These are phyloP conservation scores for Cladosporium sp. DNA, from an alignment of 2,329 filamentous ascomycete species.

Conservation along the genomic window DNA sequence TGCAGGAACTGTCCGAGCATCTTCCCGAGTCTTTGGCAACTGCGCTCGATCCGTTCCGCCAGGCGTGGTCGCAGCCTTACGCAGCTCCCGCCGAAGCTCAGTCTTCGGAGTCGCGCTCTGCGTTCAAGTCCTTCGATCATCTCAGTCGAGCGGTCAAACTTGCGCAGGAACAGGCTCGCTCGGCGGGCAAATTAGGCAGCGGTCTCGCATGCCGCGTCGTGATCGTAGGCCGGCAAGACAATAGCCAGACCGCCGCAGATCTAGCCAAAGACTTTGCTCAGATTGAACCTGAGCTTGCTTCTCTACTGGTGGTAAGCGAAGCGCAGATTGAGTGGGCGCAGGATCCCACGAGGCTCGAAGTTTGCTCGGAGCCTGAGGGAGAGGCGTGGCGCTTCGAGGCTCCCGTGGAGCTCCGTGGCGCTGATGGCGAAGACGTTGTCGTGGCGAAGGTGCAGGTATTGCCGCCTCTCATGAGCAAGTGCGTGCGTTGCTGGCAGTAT, in stretches of 20 bases:
- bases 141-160: constrained; percentile 69
- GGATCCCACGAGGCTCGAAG: neutral
- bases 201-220: constrained; percentile 75
- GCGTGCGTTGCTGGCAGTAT: constrained; percentile 86
- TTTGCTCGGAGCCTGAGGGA: constrained; percentile 25
- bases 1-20: constrained; percentile 86
- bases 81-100: neutral
- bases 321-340: constrained; percentile 25
- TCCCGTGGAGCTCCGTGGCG: constrained; percentile 40
- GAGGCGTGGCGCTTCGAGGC: constrained; percentile 45
- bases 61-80: constrained; percentile 31
- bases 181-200: constrained; percentile 71
- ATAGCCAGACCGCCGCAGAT: neutral
- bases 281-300: constrained; percentile 38
- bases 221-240: constrained; percentile 37
- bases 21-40: constrained; percentile 52
- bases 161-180: constrained; percentile 71
- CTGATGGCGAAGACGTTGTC: constrained; percentile 25
- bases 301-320: constrained; percentile 46
- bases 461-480: constrained; percentile 64
- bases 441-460: constrained; percentile 30
- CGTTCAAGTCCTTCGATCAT: constrained; percentile 45
- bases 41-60: constrained; percentile 27
- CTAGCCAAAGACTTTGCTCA: neutral
- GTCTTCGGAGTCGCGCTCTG: constrained; percentile 44